Conservation (phyloP, 805 yeast genomes). For the Candida sonorensis region DNA sequence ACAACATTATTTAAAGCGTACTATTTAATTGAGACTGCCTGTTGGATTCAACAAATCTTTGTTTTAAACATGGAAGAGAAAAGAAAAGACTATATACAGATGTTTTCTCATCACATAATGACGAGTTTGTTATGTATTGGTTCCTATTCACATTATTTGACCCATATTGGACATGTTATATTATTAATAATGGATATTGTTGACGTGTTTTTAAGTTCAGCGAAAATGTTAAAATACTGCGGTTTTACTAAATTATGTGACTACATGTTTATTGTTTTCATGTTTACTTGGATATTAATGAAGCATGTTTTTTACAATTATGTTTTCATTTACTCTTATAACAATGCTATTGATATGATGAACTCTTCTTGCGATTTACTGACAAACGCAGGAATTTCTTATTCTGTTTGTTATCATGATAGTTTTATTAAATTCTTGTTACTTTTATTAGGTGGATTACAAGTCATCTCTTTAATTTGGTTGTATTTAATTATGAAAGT, state of each 20-base stretch:
- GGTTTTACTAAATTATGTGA: slow-evolving; percentile 60
- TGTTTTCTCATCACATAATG: slow-evolving; percentile 84
- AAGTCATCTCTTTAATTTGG: slow-evolving; percentile 65
- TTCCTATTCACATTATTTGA: slow-evolving; percentile 66
- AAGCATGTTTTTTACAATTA: slow-evolving; percentile 73
- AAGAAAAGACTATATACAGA: slow-evolving; percentile 78
- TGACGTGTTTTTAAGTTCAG: slow-evolving; percentile 63
- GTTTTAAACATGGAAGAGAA: slow-evolving; percentile 71
- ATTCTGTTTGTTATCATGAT: slow-evolving; percentile 45
- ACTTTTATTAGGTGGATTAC: slow-evolving; percentile 55
- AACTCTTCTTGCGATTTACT: slow-evolving; percentile 33
- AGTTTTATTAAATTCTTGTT: slow-evolving; percentile 41
- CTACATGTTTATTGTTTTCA: slow-evolving; percentile 56
- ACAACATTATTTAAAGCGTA: slow-evolving; percentile 50
- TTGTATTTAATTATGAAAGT: slow-evolving; percentile 66
- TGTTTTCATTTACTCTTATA: slow-evolving; percentile 52
- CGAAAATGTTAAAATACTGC: slow-evolving; percentile 72
- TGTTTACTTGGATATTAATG: slow-evolving; percentile 60
- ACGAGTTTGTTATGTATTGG: slow-evolving; percentile 64
- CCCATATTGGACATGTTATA: slow-evolving; percentile 73
- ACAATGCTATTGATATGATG: slow-evolving; percentile 40
- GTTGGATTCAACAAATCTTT: slow-evolving; percentile 76
- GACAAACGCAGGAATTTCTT: slow-evolving; percentile 6
- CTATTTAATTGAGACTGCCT: slow-evolving; percentile 65
- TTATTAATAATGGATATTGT: slow-evolving; percentile 77